Base-by-base conservation (phyloP, 2,329 filamentous ascomycete genomes). In the Hymenoscyphus salicellus region DNA sequence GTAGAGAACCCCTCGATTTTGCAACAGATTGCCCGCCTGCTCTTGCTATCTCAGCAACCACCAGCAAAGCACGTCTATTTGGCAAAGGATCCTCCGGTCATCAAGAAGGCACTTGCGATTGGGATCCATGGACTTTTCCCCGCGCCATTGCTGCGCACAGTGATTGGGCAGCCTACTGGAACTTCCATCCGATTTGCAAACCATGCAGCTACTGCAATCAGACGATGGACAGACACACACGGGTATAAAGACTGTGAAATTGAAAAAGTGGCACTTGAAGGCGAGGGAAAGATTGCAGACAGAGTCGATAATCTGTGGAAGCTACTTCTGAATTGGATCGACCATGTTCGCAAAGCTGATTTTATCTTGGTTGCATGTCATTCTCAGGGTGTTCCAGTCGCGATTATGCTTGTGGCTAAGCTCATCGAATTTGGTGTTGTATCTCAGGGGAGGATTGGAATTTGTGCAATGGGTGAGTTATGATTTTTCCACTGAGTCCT, bases 251-350 rank as follows among this genome's bases (percentile, higher is more conserved):
- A 93, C 67, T 88, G 85, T 66, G 90, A 96, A 70, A 92, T 99
- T 63, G 93, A 97, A 74, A 97, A 96, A 75, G 91, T 98, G 16
- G 92, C 94, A 0, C 83, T 99, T 0, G 95, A 99, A 78, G 94
- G 94, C 26, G 95, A 99, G 78, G 95, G 95, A 28, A 92, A 91
- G 75, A 95, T 99, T 57, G 85, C 85, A 2, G 93, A 98, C 68
- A 86, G 95, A 6, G 92, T 98, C 1, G 91, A 96, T 66, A 91
- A 96, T 46, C 80, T 99, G 6, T 99, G 95, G 95, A 96, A 94
- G 77, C 82, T 98, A 10, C 82, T 99, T 63, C 82, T 97, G 32
- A 97, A 97, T 76, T 97, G 93, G 92, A 91, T 97, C 69, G 92
- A 97, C 43, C 89, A 94, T 68, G 90, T 99, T 36, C 88, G 91